These are phyloP conservation scores for Claviceps sorghi DNA, from an alignment of 2,329 filamentous ascomycete genomes.

Conservation along the genomic window DNA sequence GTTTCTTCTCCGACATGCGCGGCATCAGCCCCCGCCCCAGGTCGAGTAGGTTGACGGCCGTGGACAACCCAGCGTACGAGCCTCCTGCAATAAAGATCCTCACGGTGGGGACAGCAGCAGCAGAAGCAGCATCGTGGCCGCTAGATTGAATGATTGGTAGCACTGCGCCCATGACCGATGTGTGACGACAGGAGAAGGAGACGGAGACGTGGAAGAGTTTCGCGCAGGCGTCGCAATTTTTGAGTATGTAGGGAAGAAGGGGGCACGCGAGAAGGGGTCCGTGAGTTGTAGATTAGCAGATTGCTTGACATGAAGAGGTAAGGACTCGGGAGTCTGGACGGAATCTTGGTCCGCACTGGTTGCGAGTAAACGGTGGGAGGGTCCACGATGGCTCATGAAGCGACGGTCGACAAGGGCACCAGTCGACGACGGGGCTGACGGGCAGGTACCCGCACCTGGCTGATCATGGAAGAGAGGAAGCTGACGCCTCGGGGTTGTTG, in stretches of 20 bases:
- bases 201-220: neutral
- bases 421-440: too few species aligned
- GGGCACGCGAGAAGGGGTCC: too few species aligned
- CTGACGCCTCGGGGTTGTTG: neutral
- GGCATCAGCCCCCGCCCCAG: constrained; percentile 41
- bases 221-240: too few species aligned
- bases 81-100: constrained; percentile 55
- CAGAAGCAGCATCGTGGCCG: neutral
- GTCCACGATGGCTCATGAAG: too few species aligned
- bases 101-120: constrained; percentile 20
- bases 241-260: too few species aligned
- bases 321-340: too few species aligned
- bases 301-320: too few species aligned
- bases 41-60: constrained; percentile 52
- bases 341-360: too few species aligned
- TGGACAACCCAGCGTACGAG: constrained; percentile 56
- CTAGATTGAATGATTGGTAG: constrained; percentile 7
- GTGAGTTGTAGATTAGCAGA: too few species aligned
- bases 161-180: constrained; percentile 16
- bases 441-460: neutral
- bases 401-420: too few species aligned
- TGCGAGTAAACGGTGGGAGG: too few species aligned
- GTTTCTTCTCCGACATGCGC: constrained; percentile 26
- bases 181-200: too few species aligned
- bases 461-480: neutral